These are phyloP conservation scores for Ceratocystis albifundus DNA, from an alignment of 2,329 filamentous ascomycete species.

Conservation along the genomic window DNA sequence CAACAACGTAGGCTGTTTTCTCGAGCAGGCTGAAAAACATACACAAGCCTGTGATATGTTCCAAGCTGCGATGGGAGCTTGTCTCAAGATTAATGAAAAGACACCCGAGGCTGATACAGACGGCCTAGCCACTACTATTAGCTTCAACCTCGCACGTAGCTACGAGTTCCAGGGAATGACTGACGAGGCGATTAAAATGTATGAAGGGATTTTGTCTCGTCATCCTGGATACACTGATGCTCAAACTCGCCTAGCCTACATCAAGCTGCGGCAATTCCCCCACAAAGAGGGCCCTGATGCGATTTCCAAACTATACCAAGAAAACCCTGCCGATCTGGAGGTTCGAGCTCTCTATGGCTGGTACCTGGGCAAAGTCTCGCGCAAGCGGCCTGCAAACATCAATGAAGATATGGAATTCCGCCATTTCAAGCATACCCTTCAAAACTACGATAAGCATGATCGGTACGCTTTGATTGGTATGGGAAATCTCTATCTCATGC, in stretches of 20 bases:
- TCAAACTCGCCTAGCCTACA: constrained; percentile 76
- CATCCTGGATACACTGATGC: constrained; percentile 92
- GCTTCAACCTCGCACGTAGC: constrained; percentile 87
- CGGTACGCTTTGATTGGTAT: constrained; percentile 93
- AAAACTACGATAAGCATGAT: constrained; percentile 93
- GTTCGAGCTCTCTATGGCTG: constrained; percentile 88
- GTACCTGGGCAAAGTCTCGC: constrained; percentile 77
- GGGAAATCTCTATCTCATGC: constrained; percentile 81
- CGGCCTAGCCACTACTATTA: constrained; percentile 86
- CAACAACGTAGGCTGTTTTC: constrained; percentile 96
- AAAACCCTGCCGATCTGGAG: constrained; percentile 74
- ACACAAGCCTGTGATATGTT: constrained; percentile 75
- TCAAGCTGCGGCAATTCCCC: constrained; percentile 68
- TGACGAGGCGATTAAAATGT: constrained; percentile 77
- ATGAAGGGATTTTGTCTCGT: constrained; percentile 71
- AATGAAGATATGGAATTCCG: constrained; percentile 83
- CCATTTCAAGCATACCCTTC: constrained; percentile 91
- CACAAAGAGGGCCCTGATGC: constrained; percentile 77
- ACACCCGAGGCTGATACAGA: constrained; percentile 77
- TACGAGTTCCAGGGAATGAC: constrained; percentile 75
- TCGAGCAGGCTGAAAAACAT: constrained; percentile 77
- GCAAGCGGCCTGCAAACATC: constrained; percentile 69
- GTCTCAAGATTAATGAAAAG: constrained; percentile 55
- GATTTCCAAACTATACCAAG: constrained; percentile 74
- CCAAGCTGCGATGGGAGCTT: constrained; percentile 80